Conservation (phyloP, 768 basidiomycete species). For the Auricularia heimuer region DNA sequence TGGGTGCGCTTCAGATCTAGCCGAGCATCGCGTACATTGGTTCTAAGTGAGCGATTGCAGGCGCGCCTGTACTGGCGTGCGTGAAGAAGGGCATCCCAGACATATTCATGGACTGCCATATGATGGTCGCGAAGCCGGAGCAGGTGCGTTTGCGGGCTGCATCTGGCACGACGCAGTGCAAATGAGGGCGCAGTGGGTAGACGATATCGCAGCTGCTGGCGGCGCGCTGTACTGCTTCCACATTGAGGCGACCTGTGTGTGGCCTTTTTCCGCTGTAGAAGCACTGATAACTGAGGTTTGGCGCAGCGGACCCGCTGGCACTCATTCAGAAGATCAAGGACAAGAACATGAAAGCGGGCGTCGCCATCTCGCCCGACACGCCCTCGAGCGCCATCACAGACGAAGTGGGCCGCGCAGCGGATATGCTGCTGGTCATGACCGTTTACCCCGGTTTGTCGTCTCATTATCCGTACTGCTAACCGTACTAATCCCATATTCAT, state of each 20-base stretch:
- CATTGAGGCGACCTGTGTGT: constrained; percentile 80
- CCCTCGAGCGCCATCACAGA: constrained; percentile 82
- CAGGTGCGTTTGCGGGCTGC: constrained; percentile 38
- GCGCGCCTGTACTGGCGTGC: constrained; percentile 79
- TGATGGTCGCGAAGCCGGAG: constrained; percentile 96
- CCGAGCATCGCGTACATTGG: neutral
- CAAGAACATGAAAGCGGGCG: constrained; percentile 86
- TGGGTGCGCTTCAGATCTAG: constrained; percentile 48
- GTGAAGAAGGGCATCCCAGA: constrained; percentile 80
- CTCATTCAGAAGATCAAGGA: constrained; percentile 74
- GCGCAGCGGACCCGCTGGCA: constrained; percentile 54
- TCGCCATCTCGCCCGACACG: constrained; percentile 95
- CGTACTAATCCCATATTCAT: neutral
- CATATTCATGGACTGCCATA: constrained; percentile 99
- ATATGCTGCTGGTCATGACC: constrained; percentile 98
- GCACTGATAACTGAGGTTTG: neutral
- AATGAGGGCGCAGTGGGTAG: constrained; percentile 66
- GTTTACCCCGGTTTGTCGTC: constrained; percentile 69
- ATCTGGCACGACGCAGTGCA: neutral
- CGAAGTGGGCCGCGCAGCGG: constrained; percentile 69
- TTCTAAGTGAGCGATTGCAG: constrained; percentile 27
- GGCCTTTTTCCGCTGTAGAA: neutral
- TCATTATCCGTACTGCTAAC: neutral
- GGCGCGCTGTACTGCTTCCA: constrained; percentile 96
- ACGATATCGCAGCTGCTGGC: constrained; percentile 91